Evolutionary conservation across 2,329 filamentous ascomycete genomes (phyloP).

Genomic region (Colletotrichum musicola): DNA sequence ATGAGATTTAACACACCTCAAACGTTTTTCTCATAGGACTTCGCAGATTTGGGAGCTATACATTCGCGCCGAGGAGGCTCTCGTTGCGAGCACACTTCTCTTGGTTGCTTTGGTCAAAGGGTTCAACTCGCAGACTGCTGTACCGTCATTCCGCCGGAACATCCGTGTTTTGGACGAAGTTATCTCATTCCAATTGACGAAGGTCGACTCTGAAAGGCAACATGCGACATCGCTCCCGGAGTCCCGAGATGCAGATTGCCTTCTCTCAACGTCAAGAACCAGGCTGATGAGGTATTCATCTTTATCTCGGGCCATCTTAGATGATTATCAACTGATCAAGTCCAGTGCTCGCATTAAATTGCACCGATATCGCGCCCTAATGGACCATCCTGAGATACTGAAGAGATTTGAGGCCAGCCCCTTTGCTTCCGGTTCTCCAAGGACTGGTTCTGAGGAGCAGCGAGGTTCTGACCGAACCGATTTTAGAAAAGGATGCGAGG

Average conservation of each 20-base stretch:
- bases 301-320: too few species aligned
- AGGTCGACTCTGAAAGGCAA: not conserved
- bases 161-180: not conserved
- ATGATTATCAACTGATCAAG: not conserved
- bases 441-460: too few species aligned
- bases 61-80: not conserved
- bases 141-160: not conserved
- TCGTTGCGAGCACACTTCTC: not conserved
- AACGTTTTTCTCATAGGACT: not conserved
- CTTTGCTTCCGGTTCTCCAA: too few species aligned
- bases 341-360: slow-evolving; percentile 3
- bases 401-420: not conserved
- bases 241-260: not conserved
- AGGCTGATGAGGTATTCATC: not conserved
- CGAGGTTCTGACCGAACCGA: not conserved
- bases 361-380: slow-evolving; percentile 6
- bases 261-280: not conserved
- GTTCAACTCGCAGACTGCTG: not conserved
- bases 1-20: not conserved
- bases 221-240: not conserved
- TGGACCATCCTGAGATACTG: not conserved
- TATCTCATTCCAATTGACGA: not conserved
- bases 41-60: not conserved
- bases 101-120: slow-evolving; percentile 1
- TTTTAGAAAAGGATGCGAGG: too few species aligned